These are phyloP conservation scores for Cantharellus cinnabarinus DNA, from an alignment of 768 basidiomycete genomes.

Conservation along the genomic window DNA sequence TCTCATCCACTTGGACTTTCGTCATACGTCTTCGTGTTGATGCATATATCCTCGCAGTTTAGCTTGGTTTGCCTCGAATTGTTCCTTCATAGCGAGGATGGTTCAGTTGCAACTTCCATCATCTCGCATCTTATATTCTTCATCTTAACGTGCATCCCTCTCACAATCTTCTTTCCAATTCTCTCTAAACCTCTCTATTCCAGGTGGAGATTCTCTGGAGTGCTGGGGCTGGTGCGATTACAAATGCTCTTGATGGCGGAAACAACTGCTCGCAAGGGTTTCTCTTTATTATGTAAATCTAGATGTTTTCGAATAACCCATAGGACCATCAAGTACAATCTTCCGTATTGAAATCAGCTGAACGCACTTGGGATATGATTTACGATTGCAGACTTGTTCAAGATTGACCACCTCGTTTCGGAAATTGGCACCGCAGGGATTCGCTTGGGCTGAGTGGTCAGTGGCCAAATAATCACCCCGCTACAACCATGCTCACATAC, in stretches of 20 bases:
- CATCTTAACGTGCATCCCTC: too few relatives aligned
- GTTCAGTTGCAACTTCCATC: constrained; percentile 36
- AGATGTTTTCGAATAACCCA: constrained; percentile 3
- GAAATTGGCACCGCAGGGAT: constrained; percentile 18
- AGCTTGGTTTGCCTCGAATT: constrained; percentile 26
- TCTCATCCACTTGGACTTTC: constrained; percentile 54
- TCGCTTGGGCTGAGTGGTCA: constrained; percentile 59
- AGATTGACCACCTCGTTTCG: not conserved
- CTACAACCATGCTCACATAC: not conserved
- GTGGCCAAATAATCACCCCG: constrained; percentile 11
- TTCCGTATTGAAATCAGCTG: constrained; percentile 49
- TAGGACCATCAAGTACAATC: constrained; percentile 23
- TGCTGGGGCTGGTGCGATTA: constrained; percentile 50
- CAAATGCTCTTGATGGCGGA: constrained; percentile 42
- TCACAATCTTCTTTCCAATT: too few relatives aligned
- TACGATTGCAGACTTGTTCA: not conserved
- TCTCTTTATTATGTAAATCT: not conserved
- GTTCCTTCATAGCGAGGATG: constrained; percentile 30
- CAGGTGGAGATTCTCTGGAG: constrained; percentile 74
- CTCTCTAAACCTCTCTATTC: too few relatives aligned
- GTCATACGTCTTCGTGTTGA: constrained; percentile 19
- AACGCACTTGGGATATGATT: constrained; percentile 34
- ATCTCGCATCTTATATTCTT: constrained; percentile 42
- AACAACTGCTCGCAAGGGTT: constrained; percentile 41
- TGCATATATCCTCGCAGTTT: constrained; percentile 4